Evolutionary conservation across 257 asterid species (phyloP).

Genomic region (Rubia yunnanensis): DNA sequence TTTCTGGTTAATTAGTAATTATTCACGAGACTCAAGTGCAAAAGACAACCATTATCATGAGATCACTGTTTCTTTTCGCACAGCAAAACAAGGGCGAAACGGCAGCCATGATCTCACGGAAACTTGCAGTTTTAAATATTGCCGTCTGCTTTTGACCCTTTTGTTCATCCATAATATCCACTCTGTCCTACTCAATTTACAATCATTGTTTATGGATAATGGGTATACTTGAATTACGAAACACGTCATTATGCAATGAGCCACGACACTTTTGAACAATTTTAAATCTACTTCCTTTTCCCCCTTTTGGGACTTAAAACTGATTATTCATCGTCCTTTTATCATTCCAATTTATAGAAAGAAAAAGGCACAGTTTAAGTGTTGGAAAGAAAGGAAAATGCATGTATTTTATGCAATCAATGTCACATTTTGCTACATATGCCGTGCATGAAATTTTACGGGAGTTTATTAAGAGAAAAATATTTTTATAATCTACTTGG

Average conservation of each 20-base stretch:
- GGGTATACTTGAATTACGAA: not conserved
- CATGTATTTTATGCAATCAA: not conserved
- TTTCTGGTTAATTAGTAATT: not conserved
- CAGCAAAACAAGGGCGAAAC: not conserved
- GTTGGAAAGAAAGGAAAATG: not conserved
- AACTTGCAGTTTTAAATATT: not conserved
- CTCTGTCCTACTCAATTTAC: not conserved
- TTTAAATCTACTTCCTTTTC: not conserved
- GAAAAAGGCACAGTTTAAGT: not conserved
- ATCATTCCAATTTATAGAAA: not conserved
- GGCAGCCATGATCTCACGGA: conserved; percentile 4
- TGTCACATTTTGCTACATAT: no score
- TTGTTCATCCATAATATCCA: not conserved
- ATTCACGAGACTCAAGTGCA: not conserved
- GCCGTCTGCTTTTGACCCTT: not conserved
- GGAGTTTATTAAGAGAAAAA: no score
- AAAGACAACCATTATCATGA: not conserved
- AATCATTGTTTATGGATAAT: not conserved
- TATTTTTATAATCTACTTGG: no score
- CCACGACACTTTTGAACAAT: not conserved
- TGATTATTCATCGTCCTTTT: not conserved
- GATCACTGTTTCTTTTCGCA: not conserved
- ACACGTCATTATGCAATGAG: not conserved
- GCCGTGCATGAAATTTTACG: no score
- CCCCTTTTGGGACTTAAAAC: not conserved